Evolutionary conservation across 192 early-diverging fungal species (phyloP).

Genomic region (Coemansia sp.): DNA sequence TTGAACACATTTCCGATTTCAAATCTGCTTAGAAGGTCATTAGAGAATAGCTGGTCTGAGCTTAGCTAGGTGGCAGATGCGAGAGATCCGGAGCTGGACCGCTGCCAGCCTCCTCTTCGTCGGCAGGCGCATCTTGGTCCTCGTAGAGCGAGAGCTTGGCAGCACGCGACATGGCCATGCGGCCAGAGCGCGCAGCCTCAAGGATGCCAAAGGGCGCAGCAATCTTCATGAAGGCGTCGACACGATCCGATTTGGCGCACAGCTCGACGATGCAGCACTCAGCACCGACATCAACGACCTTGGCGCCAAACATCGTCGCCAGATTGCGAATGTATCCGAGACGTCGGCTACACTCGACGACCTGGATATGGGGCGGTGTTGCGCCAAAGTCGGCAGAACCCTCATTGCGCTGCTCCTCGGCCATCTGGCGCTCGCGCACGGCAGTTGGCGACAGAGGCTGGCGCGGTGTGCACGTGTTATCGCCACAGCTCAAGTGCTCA

Average conservation of each 20-base stretch:
- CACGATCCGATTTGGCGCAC: conserved; percentile 81
- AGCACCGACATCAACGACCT: conserved; percentile 82
- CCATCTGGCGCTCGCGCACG: conserved; percentile 38
- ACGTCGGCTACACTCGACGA: conserved; percentile 65
- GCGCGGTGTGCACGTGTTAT: conserved; percentile 45
- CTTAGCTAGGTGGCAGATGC: conserved; percentile 89
- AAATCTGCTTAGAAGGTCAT: not conserved
- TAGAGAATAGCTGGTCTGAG: not conserved
- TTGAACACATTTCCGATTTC: not conserved
- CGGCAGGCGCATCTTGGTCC: conserved; percentile 57
- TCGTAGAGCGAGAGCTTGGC: conserved; percentile 76
- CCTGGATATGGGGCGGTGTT: conserved; percentile 60
- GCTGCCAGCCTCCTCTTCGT: conserved; percentile 41
- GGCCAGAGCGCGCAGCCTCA: conserved; percentile 90
- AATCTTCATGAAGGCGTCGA: conserved; percentile 91
- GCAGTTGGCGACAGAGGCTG: conserved; percentile 31
- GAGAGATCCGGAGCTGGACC: conserved; percentile 75
- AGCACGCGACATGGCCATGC: conserved; percentile 95
- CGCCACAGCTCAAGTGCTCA: conserved; percentile 46
- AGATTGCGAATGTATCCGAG: conserved; percentile 58
- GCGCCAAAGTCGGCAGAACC: conserved; percentile 18
- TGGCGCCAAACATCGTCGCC: conserved; percentile 80
- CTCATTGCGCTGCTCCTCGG: conserved; percentile 17
- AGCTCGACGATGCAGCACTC: conserved; percentile 86
- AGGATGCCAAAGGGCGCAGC: conserved; percentile 95